Base-by-base conservation (phyloP, 1,139 yeast species). In the Candida albicans region DNA sequence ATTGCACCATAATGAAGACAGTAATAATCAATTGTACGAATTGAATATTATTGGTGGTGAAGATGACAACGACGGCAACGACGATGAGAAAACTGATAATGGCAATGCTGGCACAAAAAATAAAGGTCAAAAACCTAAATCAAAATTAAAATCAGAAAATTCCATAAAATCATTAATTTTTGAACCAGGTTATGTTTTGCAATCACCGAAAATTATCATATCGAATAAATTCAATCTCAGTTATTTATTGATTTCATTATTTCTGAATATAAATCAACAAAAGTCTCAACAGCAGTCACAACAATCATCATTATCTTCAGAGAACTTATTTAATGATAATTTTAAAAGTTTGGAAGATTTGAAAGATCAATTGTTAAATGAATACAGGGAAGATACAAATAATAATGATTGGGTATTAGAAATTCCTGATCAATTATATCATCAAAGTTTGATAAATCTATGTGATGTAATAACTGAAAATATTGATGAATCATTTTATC, bases 281-380 rank as follows among this genome's bases (percentile, higher is more conserved):
- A 3, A 18, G 22, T 18, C 22, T 18, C 22, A 18, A 18, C 22
- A 18, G 5, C 22, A 18, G 22, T 18, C 22, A 18, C 22, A 3
- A 18, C 22, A 18, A 18, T 18, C 22, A 18, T 18, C 22, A 5
- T 18, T 18, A 18, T 5, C n/a, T n/a, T n/a, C 22, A 18, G 22
- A 18, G 22, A 18, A 18, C 22, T 5, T 18, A 13, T 56, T 59
- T 33, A 50, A 53, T 28, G 54, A 61, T 15, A 62, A 81, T 29
- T 72, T 67, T 50, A 65, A 75, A 26, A 65, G 78, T 0, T 52
- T 67, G 12, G 82, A 80, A 31, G 84, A 81, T 52, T 52, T 80
- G 3, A 52, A 68, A 13, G 87, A 18, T 18, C 22, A 82, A 51
- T 58, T 61, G 13, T 51, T 77, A 29, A 54, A 52, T 5, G 45